Conservation (phyloP, 2,329 filamentous ascomycete species). For the Scorias spongiosa region DNA sequence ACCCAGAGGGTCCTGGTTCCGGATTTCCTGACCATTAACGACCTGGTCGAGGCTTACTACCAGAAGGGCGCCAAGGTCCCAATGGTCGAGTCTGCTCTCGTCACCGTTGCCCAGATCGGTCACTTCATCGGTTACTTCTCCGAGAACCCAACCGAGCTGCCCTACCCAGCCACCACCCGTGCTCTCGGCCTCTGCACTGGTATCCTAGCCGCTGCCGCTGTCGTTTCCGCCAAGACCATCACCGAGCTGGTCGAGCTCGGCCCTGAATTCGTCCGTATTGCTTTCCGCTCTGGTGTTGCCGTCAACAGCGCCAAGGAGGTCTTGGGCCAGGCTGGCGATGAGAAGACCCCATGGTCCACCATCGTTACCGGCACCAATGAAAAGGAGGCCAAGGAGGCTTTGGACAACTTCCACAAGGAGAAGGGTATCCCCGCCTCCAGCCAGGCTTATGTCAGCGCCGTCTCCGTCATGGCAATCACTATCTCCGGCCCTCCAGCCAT, state of each 20-base stretch:
- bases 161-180: slow-evolving; percentile 32
- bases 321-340: slow-evolving; percentile 37
- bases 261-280: slow-evolving; percentile 48
- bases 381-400: slow-evolving; percentile 33
- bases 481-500: slow-evolving; percentile 43
- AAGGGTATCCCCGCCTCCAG: slow-evolving; percentile 36
- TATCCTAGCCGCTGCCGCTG: slow-evolving; percentile 52
- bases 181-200: slow-evolving; percentile 55
- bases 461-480: slow-evolving; percentile 43
- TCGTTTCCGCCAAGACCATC: slow-evolving; percentile 47
- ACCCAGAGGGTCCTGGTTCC: slow-evolving; percentile 45
- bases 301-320: slow-evolving; percentile 28
- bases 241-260: slow-evolving; percentile 47
- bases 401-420: slow-evolving; percentile 43
- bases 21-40: slow-evolving; percentile 45
- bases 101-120: slow-evolving; percentile 49
- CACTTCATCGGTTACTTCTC: slow-evolving; percentile 52
- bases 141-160: slow-evolving; percentile 40
- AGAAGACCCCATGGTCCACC: slow-evolving; percentile 51
- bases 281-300: slow-evolving; percentile 45
- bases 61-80: slow-evolving; percentile 41
- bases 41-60: slow-evolving; percentile 51
- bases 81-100: slow-evolving; percentile 48
- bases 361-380: slow-evolving; percentile 45
- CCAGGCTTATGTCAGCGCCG: slow-evolving; percentile 43